phyloP scores from a whole-genome alignment of 23 red algal species.

The Agarophyton chilense region DNA sequence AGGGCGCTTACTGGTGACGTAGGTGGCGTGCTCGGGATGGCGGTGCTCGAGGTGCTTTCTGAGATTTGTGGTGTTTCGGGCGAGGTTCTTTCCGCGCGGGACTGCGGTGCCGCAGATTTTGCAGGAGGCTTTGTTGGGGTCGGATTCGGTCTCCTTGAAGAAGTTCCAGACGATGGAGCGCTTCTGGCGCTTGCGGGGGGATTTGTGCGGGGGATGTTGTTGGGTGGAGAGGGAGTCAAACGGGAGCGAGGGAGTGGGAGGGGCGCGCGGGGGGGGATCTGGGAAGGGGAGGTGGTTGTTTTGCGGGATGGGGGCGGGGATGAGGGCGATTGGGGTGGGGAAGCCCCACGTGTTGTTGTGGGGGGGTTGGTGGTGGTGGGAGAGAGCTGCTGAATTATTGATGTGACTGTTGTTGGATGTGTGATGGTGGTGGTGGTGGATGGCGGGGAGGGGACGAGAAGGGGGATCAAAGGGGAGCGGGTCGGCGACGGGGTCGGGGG shows the following conservation, averaged over 20 bases:
- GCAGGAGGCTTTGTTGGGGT: conserved; percentile 47
- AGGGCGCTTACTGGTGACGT: not conserved
- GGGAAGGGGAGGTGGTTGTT: not conserved
- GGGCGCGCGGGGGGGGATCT: not conserved
- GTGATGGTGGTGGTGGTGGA: conserved; percentile 2
- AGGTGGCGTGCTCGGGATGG: conserved; percentile 15
- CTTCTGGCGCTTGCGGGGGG: conserved; percentile 40
- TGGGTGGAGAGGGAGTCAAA: not conserved
- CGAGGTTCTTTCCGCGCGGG: conserved; percentile 43
- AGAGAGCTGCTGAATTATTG: too few relatives aligned
- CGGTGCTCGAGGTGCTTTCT: conserved; percentile 49
- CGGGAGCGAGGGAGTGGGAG: not conserved
- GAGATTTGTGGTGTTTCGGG: conserved; percentile 62
- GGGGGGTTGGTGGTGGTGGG: too few relatives aligned
- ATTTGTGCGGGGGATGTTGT: not conserved
- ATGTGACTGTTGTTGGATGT: too few relatives aligned
- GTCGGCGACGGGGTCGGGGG: not conserved
- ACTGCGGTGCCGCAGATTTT: conserved; percentile 7
- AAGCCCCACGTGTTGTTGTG: not conserved
- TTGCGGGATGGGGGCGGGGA: not conserved
- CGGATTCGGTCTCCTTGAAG: conserved; percentile 42
- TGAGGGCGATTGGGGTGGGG: not conserved
- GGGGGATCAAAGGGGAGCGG: not conserved
- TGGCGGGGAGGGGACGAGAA: not conserved
- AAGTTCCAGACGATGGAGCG: conserved; percentile 63